These are phyloP conservation scores for Russula virescens DNA, from an alignment of 768 basidiomycete genomes.

Conservation along the genomic window DNA sequence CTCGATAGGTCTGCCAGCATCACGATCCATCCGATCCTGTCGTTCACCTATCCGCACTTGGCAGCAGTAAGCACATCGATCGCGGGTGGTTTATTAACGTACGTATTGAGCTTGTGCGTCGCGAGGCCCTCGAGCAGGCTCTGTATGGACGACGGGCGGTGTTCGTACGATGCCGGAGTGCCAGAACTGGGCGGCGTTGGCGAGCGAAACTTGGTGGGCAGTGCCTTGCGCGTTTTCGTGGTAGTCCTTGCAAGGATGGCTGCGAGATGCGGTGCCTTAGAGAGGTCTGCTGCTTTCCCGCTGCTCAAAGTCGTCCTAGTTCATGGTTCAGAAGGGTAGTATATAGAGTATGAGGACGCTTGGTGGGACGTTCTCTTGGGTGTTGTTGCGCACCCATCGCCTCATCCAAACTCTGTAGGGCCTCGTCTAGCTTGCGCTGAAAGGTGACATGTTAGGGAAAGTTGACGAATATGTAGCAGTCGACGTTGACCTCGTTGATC, in stretches of 20 bases:
- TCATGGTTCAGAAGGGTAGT: constrained; percentile 45
- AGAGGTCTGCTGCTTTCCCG: constrained; percentile 32
- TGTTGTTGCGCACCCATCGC: constrained; percentile 41
- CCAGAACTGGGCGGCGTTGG: constrained; percentile 28
- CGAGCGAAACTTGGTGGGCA: constrained; percentile 41
- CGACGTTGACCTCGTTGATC: constrained; percentile 2
- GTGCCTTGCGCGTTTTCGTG: constrained; percentile 45
- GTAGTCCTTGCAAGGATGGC: constrained; percentile 68
- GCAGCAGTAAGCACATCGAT: constrained; percentile 78
- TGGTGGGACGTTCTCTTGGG: constrained; percentile 37
- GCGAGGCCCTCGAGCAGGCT: constrained; percentile 69
- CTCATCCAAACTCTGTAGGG: constrained; percentile 62
- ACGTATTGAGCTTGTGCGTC: constrained; percentile 75
- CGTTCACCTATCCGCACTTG: constrained; percentile 79
- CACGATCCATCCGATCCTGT: no score
- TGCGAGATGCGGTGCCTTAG: constrained; percentile 61
- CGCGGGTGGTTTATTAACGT: constrained; percentile 66
- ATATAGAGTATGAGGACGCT: constrained; percentile 61
- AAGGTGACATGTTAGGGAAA: not conserved
- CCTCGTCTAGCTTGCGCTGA: constrained; percentile 80
- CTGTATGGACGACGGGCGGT: constrained; percentile 69
- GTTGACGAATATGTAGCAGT: no score
- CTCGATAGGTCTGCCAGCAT: no score
- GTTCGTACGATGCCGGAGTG: constrained; percentile 46
- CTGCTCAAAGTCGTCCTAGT: constrained; percentile 24